Evolutionary conservation across 2,329 filamentous ascomycete species (phyloP).

Genomic region (Capronia epimyces): DNA sequence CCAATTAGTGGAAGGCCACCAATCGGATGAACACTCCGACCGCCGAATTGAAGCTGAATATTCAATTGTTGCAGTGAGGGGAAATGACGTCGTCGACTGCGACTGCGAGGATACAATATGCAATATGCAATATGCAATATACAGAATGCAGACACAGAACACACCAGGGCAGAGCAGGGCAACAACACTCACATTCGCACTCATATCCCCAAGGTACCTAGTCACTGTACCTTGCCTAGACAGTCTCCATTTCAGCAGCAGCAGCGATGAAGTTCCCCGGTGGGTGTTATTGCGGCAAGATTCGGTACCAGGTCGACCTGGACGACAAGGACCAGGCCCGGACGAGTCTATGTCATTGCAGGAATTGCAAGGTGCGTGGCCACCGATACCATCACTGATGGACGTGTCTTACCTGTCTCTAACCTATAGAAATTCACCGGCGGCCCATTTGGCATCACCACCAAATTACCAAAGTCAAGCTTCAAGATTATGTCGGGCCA

Average conservation of each 20-base stretch:
- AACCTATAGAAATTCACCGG: slow-evolving; percentile 19
- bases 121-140: background rate
- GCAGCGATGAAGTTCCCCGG: slow-evolving; percentile 20
- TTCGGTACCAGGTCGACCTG: slow-evolving; percentile 46
- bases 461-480: slow-evolving; percentile 45
- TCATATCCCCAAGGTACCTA: no score
- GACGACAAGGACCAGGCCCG: slow-evolving; percentile 45
- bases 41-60: background rate
- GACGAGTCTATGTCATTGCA: slow-evolving; percentile 51
- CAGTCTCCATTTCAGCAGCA: background rate
- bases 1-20: no score
- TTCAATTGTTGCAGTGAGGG: background rate
- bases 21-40: slow-evolving; percentile 1
- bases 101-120: background rate
- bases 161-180: background rate
- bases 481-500: slow-evolving; percentile 40
- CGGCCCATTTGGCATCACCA: slow-evolving; percentile 45
- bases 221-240: no score
- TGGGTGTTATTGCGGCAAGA: slow-evolving; percentile 46
- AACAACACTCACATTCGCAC: background rate
- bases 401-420: background rate
- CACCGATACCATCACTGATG: background rate
- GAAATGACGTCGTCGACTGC: slow-evolving; percentile 3
- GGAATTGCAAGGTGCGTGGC: slow-evolving; percentile 45
- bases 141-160: background rate